Evolutionary conservation across 306 rosid species (phyloP), one percentile per base, ranked within the genome.

Genomic region (Clitoria ternatea): DNA sequence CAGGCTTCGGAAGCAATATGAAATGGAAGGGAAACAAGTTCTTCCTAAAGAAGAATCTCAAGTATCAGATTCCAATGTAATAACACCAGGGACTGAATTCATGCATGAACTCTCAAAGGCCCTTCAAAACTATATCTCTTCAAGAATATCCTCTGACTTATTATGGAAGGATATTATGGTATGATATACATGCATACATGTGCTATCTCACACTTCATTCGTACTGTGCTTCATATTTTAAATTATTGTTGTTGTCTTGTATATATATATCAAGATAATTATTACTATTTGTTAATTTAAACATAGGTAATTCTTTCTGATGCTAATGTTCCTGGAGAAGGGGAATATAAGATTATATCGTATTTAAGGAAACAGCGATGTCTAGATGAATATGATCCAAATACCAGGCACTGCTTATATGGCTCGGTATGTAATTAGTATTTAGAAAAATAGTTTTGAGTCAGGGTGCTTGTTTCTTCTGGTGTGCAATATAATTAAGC

Each of bases 301-400:
- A 18, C 35, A 61, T 12, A 86, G 90, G 86, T 86, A 0, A 86
- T 86, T 59, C 73, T 86, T 0, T 86, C 88, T 24, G 90, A 86
- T 74, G 71, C 90, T n/a, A 87, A 78, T 78, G 89, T 81, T 74
- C 88, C 92, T 7, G 96, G 92, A 0, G 92, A 85, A 78, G 96
- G 92, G 2, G 96, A 86, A 27, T 92, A 86, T 32, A 89, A 89
- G 44, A 66, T 89, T 0, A 81, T 85, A 68, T 59, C 83, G 0
- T 86, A 67, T 53, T 72, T 89, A 8, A 74, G 90, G 0, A 39
- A 30, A 9, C 88, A 85, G 37, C 81, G 90, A 2, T 39, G 13
- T 6, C 77, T 80, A 17, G 55, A 77, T 4, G 63, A 14, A 0
- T 83, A 84, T 44, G 24, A 86, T 83, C 88, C 92, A 4, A 85